These are phyloP conservation scores for Aspergillus fumigatus DNA, from an alignment of 2,329 filamentous ascomycete genomes.

Conservation along the genomic window DNA sequence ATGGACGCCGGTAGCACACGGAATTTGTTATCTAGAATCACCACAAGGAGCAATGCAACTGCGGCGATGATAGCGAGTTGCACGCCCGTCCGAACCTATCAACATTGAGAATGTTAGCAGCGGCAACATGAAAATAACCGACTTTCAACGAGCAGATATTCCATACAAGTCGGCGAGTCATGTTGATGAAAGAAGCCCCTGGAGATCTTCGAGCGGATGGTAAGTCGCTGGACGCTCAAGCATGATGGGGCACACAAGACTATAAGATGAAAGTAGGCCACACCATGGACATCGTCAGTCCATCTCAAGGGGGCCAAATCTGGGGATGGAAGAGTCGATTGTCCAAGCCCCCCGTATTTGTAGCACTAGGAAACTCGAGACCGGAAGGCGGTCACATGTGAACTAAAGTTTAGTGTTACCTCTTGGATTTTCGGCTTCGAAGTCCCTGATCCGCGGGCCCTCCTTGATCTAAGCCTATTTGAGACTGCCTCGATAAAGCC, in stretches of 20 bases:
- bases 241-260: conserved; percentile 26
- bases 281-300: conserved; percentile 22
- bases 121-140: not conserved
- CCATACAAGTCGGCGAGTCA: conserved; percentile 43
- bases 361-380: conserved; percentile 11
- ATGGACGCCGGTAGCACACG: conserved; percentile 78
- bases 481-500: not conserved
- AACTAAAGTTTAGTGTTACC: not conserved
- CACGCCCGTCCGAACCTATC: conserved; percentile 60
- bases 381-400: conserved; percentile 27
- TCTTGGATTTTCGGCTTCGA: not conserved
- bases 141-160: not conserved
- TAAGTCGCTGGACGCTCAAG: conserved; percentile 24
- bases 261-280: conserved; percentile 9
- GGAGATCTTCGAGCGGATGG: conserved; percentile 24
- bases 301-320: conserved; percentile 27
- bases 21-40: conserved; percentile 85
- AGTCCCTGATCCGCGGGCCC: not conserved
- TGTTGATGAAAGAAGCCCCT: conserved; percentile 30
- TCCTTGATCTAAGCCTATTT: not conserved
- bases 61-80: conserved; percentile 66
- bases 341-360: conserved; percentile 1
- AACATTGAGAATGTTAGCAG: conserved; percentile 8
- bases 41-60: conserved; percentile 65
- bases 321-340: conserved; percentile 6